phyloP scores from a whole-genome alignment of 331 rosid species.

The Quercus phellos region DNA sequence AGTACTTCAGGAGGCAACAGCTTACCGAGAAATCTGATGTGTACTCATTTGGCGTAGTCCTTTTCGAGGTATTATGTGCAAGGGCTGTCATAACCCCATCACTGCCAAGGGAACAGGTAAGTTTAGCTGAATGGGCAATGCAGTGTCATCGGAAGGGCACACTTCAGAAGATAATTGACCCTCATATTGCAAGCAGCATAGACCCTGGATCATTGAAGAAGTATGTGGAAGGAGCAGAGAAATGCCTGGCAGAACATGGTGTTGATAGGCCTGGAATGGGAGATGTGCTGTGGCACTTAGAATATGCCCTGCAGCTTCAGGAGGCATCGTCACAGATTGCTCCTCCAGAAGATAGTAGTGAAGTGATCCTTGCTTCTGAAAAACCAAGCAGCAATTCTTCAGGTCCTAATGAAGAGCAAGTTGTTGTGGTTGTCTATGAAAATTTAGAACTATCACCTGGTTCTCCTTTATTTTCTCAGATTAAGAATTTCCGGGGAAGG shows the following conservation, averaged over 20 bases:
- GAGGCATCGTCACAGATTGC: conserved; percentile 32
- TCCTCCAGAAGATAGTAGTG: conserved; percentile 25
- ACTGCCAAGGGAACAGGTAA: conserved; percentile 59
- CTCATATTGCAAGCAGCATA: conserved; percentile 28
- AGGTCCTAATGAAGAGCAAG: conserved; percentile 15
- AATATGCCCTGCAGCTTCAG: conserved; percentile 62
- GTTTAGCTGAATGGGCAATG: conserved; percentile 76
- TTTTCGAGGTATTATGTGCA: conserved; percentile 67
- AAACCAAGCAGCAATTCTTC: neutral
- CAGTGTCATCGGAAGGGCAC: conserved; percentile 42
- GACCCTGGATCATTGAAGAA: conserved; percentile 40
- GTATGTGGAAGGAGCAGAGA: conserved; percentile 56
- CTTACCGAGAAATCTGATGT: conserved; percentile 78
- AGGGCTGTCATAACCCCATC: conserved; percentile 54
- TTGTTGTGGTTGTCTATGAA: conserved; percentile 15
- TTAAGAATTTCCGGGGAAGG: conserved; percentile 40
- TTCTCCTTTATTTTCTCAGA: conserved; percentile 42
- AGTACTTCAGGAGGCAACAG: conserved; percentile 65
- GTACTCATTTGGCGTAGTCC: conserved; percentile 86
- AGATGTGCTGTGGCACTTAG: conserved; percentile 84
- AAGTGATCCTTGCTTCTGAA: conserved; percentile 6
- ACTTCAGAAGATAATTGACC: conserved; percentile 49
- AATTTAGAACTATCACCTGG: conserved; percentile 14
- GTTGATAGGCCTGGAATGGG: conserved; percentile 77
- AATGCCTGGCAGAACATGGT: conserved; percentile 60